A percentile compares a stretch with the other conserved stretches of the same genome.
phyloP scores from a whole-genome alignment of 306 rosid genomes.

The Cucumis melo region DNA sequence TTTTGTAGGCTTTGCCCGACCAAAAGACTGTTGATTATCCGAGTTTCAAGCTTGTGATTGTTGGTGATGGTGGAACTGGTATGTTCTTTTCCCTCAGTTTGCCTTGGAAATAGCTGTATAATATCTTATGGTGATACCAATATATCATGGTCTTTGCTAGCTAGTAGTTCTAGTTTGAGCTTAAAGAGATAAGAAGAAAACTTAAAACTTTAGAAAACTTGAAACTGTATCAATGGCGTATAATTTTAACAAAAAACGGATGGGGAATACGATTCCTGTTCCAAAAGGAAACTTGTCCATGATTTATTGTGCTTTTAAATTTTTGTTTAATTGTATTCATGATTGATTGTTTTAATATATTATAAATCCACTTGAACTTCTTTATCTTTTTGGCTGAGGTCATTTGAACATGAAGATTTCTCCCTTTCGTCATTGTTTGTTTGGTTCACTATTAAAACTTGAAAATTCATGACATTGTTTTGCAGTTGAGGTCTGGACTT shows the following conservation, averaged over 20 bases:
- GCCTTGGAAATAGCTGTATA: not conserved
- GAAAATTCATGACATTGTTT: not conserved
- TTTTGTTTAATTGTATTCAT: not conserved
- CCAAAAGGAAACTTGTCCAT: not conserved
- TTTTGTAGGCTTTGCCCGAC: not conserved
- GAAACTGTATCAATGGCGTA: not conserved
- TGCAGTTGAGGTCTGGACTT: too few species aligned
- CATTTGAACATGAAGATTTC: not conserved
- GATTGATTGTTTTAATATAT: not conserved
- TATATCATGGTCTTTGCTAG: not conserved
- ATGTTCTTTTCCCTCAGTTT: not conserved
- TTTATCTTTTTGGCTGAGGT: not conserved
- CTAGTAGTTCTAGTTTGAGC: not conserved
- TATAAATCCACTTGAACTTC: not conserved
- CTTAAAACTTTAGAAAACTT: too few species aligned
- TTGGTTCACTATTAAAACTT: not conserved
- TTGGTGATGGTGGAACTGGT: constrained; percentile 81
- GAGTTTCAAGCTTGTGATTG: constrained; percentile 70
- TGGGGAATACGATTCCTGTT: not conserved
- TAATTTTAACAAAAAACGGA: not conserved
- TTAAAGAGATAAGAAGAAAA: not conserved
- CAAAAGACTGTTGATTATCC: constrained; percentile 25
- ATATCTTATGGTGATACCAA: not conserved
- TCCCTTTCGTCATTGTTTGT: not conserved
- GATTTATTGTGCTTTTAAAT: too few species aligned